A percentile compares a stretch with the other conserved stretches of the same genome.
Conservation (phyloP, 2,329 filamentous ascomycete genomes). For the Sporothrix dimorphospora region DNA sequence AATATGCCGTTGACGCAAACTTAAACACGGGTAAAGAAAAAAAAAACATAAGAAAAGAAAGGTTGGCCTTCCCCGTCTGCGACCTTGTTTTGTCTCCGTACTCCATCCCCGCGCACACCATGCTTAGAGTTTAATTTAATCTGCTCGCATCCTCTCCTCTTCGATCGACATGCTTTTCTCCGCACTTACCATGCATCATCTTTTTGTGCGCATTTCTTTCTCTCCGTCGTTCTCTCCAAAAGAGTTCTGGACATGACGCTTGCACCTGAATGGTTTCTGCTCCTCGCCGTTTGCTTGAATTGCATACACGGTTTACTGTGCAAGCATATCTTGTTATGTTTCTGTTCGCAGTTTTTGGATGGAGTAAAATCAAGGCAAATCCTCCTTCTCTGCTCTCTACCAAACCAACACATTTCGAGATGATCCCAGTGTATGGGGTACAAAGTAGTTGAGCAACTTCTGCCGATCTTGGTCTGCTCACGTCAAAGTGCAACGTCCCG, state of each 20-base stretch:
- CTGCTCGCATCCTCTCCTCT: background rate
- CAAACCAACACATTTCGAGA: background rate
- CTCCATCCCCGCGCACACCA: background rate
- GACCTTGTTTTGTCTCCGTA: background rate
- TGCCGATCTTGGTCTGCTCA: slow-evolving; percentile 16
- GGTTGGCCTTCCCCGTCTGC: background rate
- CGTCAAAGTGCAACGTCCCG: background rate
- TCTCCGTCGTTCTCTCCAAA: background rate
- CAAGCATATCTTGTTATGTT: too few relatives aligned
- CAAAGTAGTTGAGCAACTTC: background rate
- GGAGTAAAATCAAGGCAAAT: too few relatives aligned
- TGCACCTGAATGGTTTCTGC: too few relatives aligned
- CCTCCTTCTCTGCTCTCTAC: background rate
- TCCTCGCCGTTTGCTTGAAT: too few relatives aligned
- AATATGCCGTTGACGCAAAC: background rate
- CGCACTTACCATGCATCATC: background rate
- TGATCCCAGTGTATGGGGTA: background rate
- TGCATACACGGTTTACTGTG: too few relatives aligned
- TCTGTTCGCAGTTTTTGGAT: too few relatives aligned
- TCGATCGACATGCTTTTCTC: background rate
- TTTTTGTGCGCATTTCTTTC: background rate
- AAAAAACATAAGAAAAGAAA: background rate
- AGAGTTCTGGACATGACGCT: too few relatives aligned
- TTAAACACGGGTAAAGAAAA: background rate
- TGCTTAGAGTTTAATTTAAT: background rate